Base-by-base conservation (phyloP, 495 filamentous ascomycete species). In the Penicillium fimorum region DNA sequence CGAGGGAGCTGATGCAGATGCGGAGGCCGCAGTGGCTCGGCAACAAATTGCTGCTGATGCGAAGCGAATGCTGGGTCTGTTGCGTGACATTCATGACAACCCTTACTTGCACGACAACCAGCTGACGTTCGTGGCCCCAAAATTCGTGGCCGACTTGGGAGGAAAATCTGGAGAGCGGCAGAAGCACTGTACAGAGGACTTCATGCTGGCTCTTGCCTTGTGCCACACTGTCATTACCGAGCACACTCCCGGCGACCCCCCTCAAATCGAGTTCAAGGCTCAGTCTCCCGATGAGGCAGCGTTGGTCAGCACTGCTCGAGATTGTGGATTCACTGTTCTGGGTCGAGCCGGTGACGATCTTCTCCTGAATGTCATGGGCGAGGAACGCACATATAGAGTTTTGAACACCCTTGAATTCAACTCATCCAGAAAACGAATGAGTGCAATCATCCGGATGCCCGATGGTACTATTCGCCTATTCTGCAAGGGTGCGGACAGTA, bases 371-470 rank as follows among this genome's bases (percentile, higher is more conserved):
- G 78, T 96, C 29, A 83, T 94, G 79, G 95, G 95, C 44, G 80
- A 89, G 63, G 89, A 97, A 57, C 80, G 79, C 53, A 84, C 89
- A 42, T 99, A 89, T 65, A 86, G 84, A 10, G 89, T 99, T 20
- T 81, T 99, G 37, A 97, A 96, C 70, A 96, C 90, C 5, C 83
- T 99, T 38, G 95, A 99, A 67, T 99, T 99, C 78, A 97, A 97
- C 72, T 97, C 94, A 4, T 87, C 90, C 8, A 81, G 95, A 62
- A 99, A 99, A 71, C 85, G 95, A 53, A 99, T 99, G 95, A 97
- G 95, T 71, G 88, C 94, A 1, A 97, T 99, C 56, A 87, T 99
- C 41, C 84, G 87, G 54, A 97, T 97, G 93, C 95, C 95, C 4
- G 85, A 97, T 65, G 92, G 92, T 37, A 86, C 82, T 57, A 97